phyloP scores from a whole-genome alignment of 2,329 filamentous ascomycete species.

The Trichophyton benhamiae region DNA sequence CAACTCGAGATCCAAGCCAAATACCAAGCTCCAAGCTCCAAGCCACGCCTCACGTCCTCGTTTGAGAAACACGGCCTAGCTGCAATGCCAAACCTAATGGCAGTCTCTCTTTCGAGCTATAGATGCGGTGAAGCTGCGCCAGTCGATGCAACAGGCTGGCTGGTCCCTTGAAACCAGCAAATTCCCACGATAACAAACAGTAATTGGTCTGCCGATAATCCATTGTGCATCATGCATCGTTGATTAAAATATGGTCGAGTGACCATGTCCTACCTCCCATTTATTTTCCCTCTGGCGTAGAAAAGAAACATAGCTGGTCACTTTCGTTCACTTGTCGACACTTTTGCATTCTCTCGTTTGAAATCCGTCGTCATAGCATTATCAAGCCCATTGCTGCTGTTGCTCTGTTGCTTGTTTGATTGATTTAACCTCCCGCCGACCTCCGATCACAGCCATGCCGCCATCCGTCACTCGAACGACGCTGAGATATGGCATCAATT shows the following conservation, averaged over 20 bases:
- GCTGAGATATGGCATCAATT: conserved; percentile 2
- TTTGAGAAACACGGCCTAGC: background rate
- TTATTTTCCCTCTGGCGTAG: background rate
- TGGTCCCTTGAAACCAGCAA: background rate
- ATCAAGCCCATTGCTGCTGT: background rate
- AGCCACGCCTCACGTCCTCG: background rate
- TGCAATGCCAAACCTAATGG: background rate
- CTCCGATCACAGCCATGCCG: background rate
- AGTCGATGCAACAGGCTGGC: background rate
- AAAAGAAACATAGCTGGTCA: background rate
- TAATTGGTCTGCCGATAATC: background rate
- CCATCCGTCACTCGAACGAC: background rate
- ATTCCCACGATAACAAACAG: background rate
- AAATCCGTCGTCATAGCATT: background rate
- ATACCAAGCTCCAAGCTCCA: background rate
- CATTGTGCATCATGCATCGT: background rate
- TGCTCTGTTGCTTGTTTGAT: background rate
- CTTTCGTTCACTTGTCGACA: background rate
- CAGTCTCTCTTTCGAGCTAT: background rate
- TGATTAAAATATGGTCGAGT: background rate
- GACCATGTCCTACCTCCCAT: conserved; percentile 1
- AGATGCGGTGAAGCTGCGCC: background rate
- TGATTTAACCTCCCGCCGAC: background rate
- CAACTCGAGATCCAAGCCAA: background rate
- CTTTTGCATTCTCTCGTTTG: background rate